Evolutionary conservation across 139 green algal genomes (phyloP).

Genomic region (Auxenochlorella pyrenoidosa): DNA sequence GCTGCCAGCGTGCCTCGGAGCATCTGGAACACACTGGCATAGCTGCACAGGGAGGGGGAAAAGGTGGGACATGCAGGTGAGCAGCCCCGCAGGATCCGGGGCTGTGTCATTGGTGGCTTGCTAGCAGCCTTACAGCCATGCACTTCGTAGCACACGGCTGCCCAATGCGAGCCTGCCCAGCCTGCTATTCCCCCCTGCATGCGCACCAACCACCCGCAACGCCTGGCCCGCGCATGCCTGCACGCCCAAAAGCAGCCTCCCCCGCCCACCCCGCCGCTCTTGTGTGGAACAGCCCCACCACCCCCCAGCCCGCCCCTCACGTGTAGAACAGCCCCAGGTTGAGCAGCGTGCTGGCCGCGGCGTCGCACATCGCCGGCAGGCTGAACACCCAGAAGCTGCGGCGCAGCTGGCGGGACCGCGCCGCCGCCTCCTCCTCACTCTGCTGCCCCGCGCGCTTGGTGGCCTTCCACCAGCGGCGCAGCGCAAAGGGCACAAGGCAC

Average conservation of each 20-base stretch:
- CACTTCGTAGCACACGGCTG: no score
- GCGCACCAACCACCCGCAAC: background rate
- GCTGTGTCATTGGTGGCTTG: no score
- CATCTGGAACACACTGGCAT: slow-evolving; percentile 89
- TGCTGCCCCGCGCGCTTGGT: background rate
- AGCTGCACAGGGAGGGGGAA: slow-evolving; percentile 51
- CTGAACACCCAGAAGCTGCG: slow-evolving; percentile 57
- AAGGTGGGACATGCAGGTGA: no score
- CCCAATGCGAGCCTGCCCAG: no score
- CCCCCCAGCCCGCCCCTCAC: slow-evolving; percentile 28
- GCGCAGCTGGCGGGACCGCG: background rate
- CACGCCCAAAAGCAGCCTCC: background rate
- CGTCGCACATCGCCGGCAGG: slow-evolving; percentile 83
- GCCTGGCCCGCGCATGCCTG: no score
- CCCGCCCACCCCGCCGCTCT: no score
- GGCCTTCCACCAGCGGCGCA: slow-evolving; percentile 51
- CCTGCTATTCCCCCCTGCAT: background rate
- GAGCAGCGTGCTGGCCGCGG: slow-evolving; percentile 79
- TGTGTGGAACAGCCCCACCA: background rate
- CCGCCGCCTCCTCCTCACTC: slow-evolving; percentile 9
- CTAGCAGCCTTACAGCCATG: no score
- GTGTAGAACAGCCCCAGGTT: slow-evolving; percentile 92
- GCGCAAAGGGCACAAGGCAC: slow-evolving; percentile 81
- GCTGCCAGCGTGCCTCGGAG: slow-evolving; percentile 81
- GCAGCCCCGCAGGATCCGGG: no score